phyloP scores from a whole-genome alignment of 768 basidiomycete genomes.

The Naematelia aurantialba region DNA sequence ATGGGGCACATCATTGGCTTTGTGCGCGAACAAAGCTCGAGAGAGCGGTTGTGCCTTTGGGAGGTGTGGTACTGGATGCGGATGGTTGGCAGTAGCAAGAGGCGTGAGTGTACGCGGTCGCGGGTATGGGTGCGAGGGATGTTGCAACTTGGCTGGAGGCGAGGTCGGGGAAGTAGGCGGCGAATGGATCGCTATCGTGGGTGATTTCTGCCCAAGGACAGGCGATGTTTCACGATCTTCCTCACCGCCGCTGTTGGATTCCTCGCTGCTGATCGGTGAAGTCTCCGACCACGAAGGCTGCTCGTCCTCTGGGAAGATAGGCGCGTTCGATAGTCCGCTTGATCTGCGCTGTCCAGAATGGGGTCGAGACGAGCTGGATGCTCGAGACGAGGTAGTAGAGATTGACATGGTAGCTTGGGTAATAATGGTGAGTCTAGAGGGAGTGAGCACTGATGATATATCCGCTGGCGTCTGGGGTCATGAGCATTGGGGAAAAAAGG shows the following conservation, averaged over 20 bases:
- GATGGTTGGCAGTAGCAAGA: neutral
- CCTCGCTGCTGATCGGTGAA: neutral
- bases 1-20: constrained; percentile 19
- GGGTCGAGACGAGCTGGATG: neutral
- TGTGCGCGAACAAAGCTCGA: constrained; percentile 30
- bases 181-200: neutral
- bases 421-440: no score
- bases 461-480: no score
- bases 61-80: neutral
- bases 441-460: no score
- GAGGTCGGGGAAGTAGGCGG: neutral
- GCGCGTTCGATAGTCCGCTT: neutral
- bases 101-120: neutral
- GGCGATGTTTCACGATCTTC: neutral
- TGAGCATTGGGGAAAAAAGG: neutral
- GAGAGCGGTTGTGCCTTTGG: constrained; percentile 42
- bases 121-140: neutral
- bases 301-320: neutral
- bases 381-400: neutral
- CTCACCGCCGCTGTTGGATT: neutral
- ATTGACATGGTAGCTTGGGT: no score
- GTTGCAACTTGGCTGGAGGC: neutral
- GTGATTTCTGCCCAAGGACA: neutral
- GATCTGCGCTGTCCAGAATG: neutral
- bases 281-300: neutral